Conservation (phyloP, 306 rosid genomes). For the Malus sieversii region DNA sequence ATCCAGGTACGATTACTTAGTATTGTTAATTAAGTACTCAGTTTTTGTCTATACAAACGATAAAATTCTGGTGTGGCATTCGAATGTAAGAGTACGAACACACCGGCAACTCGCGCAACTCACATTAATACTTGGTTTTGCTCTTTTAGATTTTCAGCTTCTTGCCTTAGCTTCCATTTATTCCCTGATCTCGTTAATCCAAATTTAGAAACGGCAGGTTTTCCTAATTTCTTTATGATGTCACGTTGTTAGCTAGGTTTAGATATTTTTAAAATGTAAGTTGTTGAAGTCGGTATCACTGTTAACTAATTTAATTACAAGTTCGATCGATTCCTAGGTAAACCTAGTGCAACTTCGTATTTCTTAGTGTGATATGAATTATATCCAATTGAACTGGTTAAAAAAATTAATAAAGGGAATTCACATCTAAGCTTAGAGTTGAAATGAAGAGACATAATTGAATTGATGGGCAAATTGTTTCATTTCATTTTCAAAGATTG, state of each 20-base stretch:
- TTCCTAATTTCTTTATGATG: not conserved
- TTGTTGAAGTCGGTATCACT: not conserved
- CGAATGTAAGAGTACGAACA: not conserved
- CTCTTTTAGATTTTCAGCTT: not conserved
- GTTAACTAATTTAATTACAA: not conserved
- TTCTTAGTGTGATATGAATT: not conserved
- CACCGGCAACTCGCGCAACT: not conserved
- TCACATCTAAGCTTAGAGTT: not conserved
- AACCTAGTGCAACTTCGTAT: not conserved
- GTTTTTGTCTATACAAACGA: not conserved
- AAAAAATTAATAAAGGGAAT: not conserved
- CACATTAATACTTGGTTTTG: not conserved
- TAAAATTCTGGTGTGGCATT: not conserved
- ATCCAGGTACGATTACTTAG: conserved; percentile 43
- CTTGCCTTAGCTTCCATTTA: not conserved
- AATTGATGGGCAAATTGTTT: not conserved
- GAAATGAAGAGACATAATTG: not conserved
- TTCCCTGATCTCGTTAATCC: not conserved
- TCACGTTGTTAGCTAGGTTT: not conserved
- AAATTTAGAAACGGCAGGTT: not conserved
- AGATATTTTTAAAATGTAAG: not conserved
- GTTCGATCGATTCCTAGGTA: not conserved
- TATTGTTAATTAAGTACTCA: not conserved
- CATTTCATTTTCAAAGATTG: not conserved
- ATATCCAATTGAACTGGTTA: not conserved